These are phyloP conservation scores for Citrus australasica DNA, from an alignment of 345 rosid genomes.

Conservation along the genomic window DNA sequence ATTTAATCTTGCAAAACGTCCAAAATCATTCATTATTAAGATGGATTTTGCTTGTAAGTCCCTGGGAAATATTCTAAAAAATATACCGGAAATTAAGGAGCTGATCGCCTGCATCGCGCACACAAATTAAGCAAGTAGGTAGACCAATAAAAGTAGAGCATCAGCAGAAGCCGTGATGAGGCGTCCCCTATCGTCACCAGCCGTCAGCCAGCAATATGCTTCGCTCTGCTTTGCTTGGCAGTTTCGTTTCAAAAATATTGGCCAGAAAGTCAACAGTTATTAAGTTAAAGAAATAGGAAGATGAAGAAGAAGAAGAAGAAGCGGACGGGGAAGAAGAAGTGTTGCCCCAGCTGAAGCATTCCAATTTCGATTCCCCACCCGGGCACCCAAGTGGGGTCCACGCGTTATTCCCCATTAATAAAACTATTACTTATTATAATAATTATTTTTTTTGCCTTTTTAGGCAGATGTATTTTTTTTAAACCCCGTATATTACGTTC, in stretches of 20 bases:
- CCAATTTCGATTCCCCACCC: too few species aligned
- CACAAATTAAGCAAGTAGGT: background rate
- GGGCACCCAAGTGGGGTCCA: slow-evolving; percentile 34
- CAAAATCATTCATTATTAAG: too few species aligned
- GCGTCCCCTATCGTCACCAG: slow-evolving; percentile 28
- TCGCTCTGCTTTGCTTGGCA: slow-evolving; percentile 48
- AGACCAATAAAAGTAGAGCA: slow-evolving; percentile 23
- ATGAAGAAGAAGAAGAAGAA: too few species aligned
- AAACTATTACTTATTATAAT: background rate
- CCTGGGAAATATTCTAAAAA: background rate
- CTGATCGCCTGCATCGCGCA: background rate
- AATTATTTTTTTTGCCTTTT: background rate
- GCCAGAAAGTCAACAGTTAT: slow-evolving; percentile 48
- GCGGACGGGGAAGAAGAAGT: background rate
- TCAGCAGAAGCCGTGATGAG: slow-evolving; percentile 13
- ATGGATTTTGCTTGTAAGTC: too few species aligned
- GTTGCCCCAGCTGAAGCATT: background rate
- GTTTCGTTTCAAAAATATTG: slow-evolving; percentile 32
- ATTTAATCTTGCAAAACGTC: background rate
- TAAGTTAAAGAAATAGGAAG: slow-evolving; percentile 14
- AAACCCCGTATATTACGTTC: too few species aligned
- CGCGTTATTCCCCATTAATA: slow-evolving; percentile 28
- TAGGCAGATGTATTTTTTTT: background rate
- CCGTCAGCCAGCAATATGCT: slow-evolving; percentile 24
- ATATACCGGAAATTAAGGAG: background rate